Conservation (phyloP, 2,329 filamentous ascomycete species). For the Aspergillus bombycis region DNA sequence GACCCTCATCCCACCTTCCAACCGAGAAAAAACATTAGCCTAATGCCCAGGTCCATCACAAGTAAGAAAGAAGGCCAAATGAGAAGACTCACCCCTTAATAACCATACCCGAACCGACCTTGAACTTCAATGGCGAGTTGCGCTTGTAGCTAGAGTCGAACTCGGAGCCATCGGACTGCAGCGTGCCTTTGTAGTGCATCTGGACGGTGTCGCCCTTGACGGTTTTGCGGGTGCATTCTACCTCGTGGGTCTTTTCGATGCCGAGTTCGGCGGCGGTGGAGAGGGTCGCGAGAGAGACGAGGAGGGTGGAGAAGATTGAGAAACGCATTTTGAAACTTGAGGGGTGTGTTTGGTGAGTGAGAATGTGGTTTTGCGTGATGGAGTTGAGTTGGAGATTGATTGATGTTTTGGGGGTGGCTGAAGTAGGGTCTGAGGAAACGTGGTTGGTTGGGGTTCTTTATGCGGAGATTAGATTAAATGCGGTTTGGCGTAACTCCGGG, state of each 20-base stretch:
- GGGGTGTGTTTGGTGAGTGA: constrained; percentile 9
- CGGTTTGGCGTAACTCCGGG: not conserved
- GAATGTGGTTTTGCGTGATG: not conserved
- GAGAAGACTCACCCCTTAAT: constrained; percentile 74
- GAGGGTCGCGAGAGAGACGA: constrained; percentile 48
- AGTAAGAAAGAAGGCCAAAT: constrained; percentile 9
- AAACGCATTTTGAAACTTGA: constrained; percentile 46
- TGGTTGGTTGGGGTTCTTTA: not conserved
- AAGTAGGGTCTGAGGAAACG: not conserved
- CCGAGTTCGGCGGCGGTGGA: constrained; percentile 62
- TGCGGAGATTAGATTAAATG: not conserved
- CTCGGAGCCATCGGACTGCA: constrained; percentile 71
- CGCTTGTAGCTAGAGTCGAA: constrained; percentile 87
- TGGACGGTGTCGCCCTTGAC: constrained; percentile 75
- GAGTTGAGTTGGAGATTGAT: not conserved
- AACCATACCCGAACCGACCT: constrained; percentile 76
- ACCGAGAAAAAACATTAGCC: constrained; percentile 16
- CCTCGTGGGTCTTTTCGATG: constrained; percentile 74
- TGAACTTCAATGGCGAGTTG: constrained; percentile 75
- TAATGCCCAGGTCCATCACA: not conserved
- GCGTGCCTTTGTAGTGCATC: constrained; percentile 87
- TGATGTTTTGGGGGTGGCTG: not conserved
- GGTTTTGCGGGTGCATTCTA: constrained; percentile 79
- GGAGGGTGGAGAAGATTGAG: constrained; percentile 42
- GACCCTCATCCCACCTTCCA: constrained; percentile 84